These are phyloP conservation scores for Sodiomyces alkalinus DNA, from an alignment of 2,329 filamentous ascomycete species.

Conservation along the genomic window DNA sequence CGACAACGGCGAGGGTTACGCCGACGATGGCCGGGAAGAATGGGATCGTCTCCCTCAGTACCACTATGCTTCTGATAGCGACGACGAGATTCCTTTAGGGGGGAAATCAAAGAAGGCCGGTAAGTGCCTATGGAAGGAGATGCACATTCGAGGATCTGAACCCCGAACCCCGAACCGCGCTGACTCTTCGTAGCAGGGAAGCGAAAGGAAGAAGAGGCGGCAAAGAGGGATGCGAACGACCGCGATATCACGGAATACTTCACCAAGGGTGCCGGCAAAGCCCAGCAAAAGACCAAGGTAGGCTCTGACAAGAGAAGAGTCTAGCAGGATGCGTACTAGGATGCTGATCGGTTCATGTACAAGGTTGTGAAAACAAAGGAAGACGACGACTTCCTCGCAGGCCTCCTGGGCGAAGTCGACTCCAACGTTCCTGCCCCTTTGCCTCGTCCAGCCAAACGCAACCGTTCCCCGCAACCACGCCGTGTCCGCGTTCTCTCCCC, in stretches of 20 bases:
- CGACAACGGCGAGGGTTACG: constrained; percentile 94
- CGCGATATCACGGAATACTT: constrained; percentile 93
- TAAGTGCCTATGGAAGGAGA: constrained; percentile 14
- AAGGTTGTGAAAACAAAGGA: constrained; percentile 68
- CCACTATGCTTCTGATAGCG: constrained; percentile 59
- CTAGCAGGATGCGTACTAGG: too few relatives aligned
- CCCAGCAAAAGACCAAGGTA: constrained; percentile 71
- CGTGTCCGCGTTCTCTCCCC: constrained; percentile 73
- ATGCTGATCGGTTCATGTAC: too few relatives aligned
- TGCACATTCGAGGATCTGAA: constrained; percentile 5
- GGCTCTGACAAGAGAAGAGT: background rate
- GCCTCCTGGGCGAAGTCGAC: constrained; percentile 78
- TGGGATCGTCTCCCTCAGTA: constrained; percentile 60
- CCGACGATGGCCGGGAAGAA: constrained; percentile 89
- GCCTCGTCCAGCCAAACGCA: constrained; percentile 41
- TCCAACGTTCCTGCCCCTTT: constrained; percentile 46
- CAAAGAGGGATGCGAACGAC: constrained; percentile 74
- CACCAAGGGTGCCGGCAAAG: constrained; percentile 52
- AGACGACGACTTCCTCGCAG: constrained; percentile 75
- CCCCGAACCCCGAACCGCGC: too few relatives aligned
- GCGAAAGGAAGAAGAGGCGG: constrained; percentile 74
- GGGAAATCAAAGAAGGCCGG: constrained; percentile 36
- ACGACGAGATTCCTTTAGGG: constrained; percentile 40
- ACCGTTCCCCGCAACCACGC: constrained; percentile 59
- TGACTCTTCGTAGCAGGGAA: constrained; percentile 52